These are phyloP conservation scores for Citrullus amarus DNA, from an alignment of 306 rosid genomes.

Conservation along the genomic window DNA sequence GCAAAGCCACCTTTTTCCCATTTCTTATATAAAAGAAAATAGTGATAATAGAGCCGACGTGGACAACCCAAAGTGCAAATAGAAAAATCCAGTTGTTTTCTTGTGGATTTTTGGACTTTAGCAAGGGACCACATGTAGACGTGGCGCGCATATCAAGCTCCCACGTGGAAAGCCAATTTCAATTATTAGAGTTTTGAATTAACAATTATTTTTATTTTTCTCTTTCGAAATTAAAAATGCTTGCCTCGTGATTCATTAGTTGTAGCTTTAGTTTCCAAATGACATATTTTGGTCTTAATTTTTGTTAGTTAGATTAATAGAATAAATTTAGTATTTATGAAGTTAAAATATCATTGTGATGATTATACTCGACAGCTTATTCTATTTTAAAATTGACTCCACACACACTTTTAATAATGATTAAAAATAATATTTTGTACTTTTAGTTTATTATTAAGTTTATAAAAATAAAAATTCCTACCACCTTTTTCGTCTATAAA, in stretches of 20 bases:
- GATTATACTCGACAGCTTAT: no score
- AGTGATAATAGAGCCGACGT: neutral
- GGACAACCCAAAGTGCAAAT: neutral
- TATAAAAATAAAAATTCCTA: no score
- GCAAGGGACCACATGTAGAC: neutral
- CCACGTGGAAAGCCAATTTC: neutral
- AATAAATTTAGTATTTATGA: no score
- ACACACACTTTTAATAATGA: no score
- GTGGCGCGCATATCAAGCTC: neutral
- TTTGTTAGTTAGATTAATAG: no score
- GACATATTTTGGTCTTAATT: no score
- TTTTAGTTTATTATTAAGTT: no score
- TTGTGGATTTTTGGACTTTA: neutral
- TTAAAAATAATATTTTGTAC: no score
- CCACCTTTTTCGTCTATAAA: no score
- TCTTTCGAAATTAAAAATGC: neutral
- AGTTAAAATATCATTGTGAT: no score
- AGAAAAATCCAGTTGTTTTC: constrained; percentile 1
- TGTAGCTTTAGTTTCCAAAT: neutral
- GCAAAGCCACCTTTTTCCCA: neutral
- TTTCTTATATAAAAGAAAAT: neutral
- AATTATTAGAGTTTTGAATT: neutral
- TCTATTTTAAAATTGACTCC: no score
- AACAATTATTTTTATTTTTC: neutral
- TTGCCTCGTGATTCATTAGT: neutral